Evolutionary conservation across 2,329 filamentous ascomycete species (phyloP).

Genomic region (Cytospora piceicola): DNA sequence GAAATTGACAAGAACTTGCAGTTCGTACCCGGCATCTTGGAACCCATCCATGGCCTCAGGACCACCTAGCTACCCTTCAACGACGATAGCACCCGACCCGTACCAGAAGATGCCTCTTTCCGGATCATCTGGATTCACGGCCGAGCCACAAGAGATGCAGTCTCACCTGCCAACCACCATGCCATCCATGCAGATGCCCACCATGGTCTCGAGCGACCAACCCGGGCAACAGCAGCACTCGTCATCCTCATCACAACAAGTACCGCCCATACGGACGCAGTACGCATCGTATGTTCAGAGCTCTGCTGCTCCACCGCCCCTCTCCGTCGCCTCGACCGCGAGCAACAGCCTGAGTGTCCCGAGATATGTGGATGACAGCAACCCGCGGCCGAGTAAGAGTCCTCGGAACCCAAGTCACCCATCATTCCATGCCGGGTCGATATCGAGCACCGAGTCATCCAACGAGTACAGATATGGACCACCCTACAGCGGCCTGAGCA

Average conservation of each 20-base stretch:
- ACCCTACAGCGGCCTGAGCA: constrained; percentile 43
- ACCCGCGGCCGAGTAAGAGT: constrained; percentile 59
- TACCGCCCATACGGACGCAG: constrained; percentile 53
- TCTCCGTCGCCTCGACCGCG: constrained; percentile 49
- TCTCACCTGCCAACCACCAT: constrained; percentile 57
- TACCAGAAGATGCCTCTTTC: constrained; percentile 59
- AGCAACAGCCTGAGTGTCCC: constrained; percentile 57
- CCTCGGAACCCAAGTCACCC: constrained; percentile 59
- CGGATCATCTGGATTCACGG: constrained; percentile 50
- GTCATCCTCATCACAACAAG: constrained; percentile 23
- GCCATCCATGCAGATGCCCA: constrained; percentile 57
- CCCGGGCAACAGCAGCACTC: constrained; percentile 38
- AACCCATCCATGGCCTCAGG: constrained; percentile 53
- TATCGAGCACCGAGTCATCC: constrained; percentile 53
- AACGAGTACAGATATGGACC: constrained; percentile 62
- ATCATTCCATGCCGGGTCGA: constrained; percentile 56
- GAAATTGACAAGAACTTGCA: constrained; percentile 36
- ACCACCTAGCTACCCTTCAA: constrained; percentile 53
- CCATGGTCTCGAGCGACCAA: constrained; percentile 54
- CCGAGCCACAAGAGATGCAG: constrained; percentile 58
- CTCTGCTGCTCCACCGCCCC: constrained; percentile 54
- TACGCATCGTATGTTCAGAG: constrained; percentile 57
- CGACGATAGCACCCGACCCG: constrained; percentile 53
- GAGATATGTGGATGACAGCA: constrained; percentile 57
- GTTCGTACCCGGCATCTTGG: constrained; percentile 63